phyloP scores from a whole-genome alignment of 495 filamentous ascomycete species.

The Patellaria atrata region DNA sequence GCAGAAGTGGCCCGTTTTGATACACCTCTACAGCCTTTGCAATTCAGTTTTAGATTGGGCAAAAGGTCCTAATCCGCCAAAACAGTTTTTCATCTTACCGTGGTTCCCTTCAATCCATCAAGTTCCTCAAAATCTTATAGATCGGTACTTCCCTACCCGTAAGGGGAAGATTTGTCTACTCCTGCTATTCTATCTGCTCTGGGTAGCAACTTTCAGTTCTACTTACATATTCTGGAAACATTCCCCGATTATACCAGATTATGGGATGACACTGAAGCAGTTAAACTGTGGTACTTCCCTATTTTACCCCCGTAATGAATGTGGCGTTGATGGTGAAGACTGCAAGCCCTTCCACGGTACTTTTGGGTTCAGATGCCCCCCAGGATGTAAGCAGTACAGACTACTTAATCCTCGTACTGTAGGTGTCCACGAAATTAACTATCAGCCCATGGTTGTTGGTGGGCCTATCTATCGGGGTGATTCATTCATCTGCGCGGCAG shows the following conservation, averaged over 20 bases:
- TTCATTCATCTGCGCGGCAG: conserved; percentile 30
- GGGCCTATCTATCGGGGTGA: conserved; percentile 28
- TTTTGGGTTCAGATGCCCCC: conserved; percentile 27
- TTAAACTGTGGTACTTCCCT: conserved; percentile 32
- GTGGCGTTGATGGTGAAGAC: conserved; percentile 25
- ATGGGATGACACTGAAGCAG: conserved; percentile 25
- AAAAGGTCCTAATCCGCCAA: conserved; percentile 22
- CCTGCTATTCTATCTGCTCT: conserved; percentile 14
- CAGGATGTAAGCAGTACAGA: conserved; percentile 21
- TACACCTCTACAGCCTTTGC: too few species aligned
- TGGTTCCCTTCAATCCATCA: conserved; percentile 21
- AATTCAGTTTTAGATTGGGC: conserved; percentile 15
- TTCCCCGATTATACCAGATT: conserved; percentile 17
- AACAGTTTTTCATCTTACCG: conserved; percentile 19
- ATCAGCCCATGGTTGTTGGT: conserved; percentile 25
- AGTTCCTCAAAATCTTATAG: conserved; percentile 18
- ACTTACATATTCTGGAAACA: conserved; percentile 19
- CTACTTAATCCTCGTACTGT: conserved; percentile 25
- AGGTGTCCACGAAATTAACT: conserved; percentile 24
- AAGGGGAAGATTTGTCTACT: conserved; percentile 17
- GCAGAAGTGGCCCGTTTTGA: too few species aligned
- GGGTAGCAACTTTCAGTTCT: conserved; percentile 19
- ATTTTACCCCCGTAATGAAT: conserved; percentile 21
- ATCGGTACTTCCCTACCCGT: conserved; percentile 20
- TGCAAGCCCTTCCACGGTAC: conserved; percentile 27